These are phyloP conservation scores for Byssoonygena ceratinophila DNA, from an alignment of 2,329 filamentous ascomycete species.

Conservation along the genomic window DNA sequence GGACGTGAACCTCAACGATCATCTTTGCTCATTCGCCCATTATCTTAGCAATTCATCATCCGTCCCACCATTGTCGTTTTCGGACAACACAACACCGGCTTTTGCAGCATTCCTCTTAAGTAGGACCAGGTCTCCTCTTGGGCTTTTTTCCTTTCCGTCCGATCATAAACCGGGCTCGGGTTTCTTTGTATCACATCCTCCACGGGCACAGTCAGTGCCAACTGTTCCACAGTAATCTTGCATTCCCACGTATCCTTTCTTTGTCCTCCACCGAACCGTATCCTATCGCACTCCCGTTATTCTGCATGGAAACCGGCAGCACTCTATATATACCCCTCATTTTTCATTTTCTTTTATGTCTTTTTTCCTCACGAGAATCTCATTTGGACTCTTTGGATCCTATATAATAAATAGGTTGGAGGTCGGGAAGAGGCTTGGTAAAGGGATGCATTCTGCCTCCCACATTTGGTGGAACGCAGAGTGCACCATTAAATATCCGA, in stretches of 20 bases:
- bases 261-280: background rate
- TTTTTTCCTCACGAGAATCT: background rate
- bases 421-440: background rate
- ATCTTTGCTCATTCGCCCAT: no score
- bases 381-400: background rate
- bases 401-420: background rate
- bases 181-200: background rate
- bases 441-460: background rate
- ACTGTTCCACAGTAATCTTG: background rate
- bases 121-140: no score
- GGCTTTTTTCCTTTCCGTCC: background rate
- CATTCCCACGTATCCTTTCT: background rate
- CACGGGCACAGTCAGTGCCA: background rate
- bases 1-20: no score
- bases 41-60: no score
- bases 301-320: background rate
- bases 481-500: background rate
- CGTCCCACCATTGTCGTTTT: no score
- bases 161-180: background rate
- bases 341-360: background rate
- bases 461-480: background rate
- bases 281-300: background rate
- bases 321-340: background rate
- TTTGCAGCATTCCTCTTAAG: no score
- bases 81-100: no score